Evolutionary conservation across 2,329 filamentous ascomycete species (phyloP), one percentile per base, ranked within the genome.

Genomic region (Pseudopithomyces maydicus): DNA sequence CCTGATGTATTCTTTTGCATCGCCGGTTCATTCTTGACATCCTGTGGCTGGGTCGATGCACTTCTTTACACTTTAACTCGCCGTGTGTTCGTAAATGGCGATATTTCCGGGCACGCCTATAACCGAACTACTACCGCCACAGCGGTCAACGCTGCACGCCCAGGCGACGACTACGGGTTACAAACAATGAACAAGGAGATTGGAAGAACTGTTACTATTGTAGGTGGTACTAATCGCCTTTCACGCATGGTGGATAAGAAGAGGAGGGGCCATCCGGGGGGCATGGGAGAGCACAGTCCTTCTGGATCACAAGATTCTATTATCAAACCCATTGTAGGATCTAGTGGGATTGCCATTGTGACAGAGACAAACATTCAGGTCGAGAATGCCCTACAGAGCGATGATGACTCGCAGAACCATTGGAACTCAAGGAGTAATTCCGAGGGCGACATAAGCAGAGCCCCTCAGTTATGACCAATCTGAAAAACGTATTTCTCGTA

Each of bases 1-100:
- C 80, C 83, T 0, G 76, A 85, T 0, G 74, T 70, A 0, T 88
- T 85, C 68, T 88, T 86, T 68, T 83, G 82, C 67, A 79, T 86
- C 11, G 84, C 86, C 0, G 86, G 85, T 1, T 79, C 80, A 1
- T 81, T 88, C 73, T 84, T 88, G 45, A 79, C 78, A 3, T 77
- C 72, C 6, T 78, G 76, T 33, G 78, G 78, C 22, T 80, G 77
- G 75, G 72, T 80, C 23, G 78, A 80, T 46, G 75, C 75, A 6
- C 53, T 78, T 0, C 70, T 80, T 2, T 80, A 80, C 58, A 67
- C 78, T 1, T 56, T 79, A 10, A 80, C 78, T 1, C 75, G 78
- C 4, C 71, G 77, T 8, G 66, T 78, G 4, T 63, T 80, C 22
- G 68, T 75, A 22, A 66, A 68, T 11, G 64, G 68, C 55, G 67